Conservation (phyloP, 257 asterid species). For the Solanum medicagineum region DNA sequence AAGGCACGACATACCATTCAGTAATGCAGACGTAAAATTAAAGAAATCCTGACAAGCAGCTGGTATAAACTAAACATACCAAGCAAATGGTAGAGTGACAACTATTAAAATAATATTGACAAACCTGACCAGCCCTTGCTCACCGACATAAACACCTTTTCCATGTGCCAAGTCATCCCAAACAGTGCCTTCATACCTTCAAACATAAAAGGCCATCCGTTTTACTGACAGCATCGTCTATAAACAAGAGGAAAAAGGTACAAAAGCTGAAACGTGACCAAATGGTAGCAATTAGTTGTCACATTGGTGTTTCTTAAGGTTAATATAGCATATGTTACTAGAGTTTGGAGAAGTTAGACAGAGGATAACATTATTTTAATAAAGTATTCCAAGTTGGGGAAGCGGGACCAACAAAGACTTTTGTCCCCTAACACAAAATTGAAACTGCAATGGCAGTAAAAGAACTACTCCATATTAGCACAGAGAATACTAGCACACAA, state of each 20-base stretch:
- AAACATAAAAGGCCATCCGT: background rate
- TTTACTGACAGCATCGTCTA: background rate
- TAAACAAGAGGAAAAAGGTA: background rate
- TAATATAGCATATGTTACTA: background rate
- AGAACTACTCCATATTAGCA: background rate
- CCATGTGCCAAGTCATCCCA: constrained; percentile 99
- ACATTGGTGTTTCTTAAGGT: background rate
- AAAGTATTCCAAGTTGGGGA: background rate
- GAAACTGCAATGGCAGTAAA: background rate
- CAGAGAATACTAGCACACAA: background rate
- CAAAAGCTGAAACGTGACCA: background rate
- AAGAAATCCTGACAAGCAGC: background rate
- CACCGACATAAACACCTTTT: constrained; percentile 80
- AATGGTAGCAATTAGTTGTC: background rate
- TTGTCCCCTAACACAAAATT: background rate
- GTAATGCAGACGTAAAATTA: background rate
- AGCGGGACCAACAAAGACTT: background rate
- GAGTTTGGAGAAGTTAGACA: background rate
- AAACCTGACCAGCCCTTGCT: constrained; percentile 88
- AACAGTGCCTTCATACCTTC: constrained; percentile 98
- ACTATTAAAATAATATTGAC: background rate
- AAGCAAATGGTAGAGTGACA: background rate
- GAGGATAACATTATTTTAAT: background rate
- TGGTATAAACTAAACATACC: background rate
- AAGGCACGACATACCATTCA: background rate